Conservation (phyloP, 1,284 basidiomycete genomes). For the Cronartium quercuum region DNA sequence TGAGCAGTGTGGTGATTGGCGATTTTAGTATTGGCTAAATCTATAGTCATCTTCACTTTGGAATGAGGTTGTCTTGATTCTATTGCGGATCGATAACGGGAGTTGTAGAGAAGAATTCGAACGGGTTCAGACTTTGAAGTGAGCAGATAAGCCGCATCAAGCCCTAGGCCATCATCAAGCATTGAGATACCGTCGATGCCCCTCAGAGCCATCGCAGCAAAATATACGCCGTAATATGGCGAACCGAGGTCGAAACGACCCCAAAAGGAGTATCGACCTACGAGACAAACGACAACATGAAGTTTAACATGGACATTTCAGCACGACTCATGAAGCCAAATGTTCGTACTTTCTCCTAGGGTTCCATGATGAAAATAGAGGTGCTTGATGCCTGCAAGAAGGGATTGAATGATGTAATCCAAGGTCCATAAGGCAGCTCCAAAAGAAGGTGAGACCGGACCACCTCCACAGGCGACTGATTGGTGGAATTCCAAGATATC, state of each 20-base stretch:
- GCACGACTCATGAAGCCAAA: background rate
- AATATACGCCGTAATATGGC: conserved; percentile 53
- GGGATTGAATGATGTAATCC: conserved; percentile 54
- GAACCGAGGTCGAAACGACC: conserved; percentile 46
- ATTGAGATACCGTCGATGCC: conserved; percentile 46
- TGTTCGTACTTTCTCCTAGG: background rate
- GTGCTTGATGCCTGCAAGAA: conserved; percentile 51
- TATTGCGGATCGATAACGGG: background rate
- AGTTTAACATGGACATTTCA: background rate
- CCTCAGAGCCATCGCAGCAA: conserved; percentile 52
- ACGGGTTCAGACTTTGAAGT: background rate
- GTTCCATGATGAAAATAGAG: conserved; percentile 55
- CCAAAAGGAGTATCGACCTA: conserved; percentile 25
- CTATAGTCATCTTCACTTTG: background rate
- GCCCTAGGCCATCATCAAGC: conserved; percentile 51
- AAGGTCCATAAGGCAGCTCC: conserved; percentile 54
- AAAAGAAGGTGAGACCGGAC: conserved; percentile 53
- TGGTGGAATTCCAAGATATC: background rate
- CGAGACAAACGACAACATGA: too few species aligned
- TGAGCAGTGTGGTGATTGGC: background rate
- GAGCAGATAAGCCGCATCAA: conserved; percentile 49
- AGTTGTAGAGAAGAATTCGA: conserved; percentile 13
- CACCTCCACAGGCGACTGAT: conserved; percentile 53
- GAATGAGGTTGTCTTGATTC: background rate
- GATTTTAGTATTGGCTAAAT: background rate